Percentiles rank a stretch among this genome's conserved stretches.
Evolutionary conservation across 768 basidiomycete species (phyloP).

Genomic region (Hericium coralloides): DNA sequence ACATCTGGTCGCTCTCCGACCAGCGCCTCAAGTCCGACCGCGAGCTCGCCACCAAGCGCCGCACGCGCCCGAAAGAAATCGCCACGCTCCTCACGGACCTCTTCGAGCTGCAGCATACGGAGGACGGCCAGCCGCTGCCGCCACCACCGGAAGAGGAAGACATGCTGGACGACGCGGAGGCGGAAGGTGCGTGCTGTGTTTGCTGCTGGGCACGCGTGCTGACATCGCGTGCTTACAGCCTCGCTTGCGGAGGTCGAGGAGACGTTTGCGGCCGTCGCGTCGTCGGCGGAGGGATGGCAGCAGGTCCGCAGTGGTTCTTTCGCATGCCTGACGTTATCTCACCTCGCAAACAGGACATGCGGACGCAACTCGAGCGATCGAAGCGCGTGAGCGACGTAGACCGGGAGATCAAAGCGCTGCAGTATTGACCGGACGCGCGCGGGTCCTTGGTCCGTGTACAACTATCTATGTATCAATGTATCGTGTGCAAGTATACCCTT

Average conservation of each 20-base stretch:
- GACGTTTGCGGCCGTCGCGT: slow-evolving; percentile 25
- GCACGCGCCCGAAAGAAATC: slow-evolving; percentile 49
- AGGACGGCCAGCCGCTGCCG: slow-evolving; percentile 20
- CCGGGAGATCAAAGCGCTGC: not conserved
- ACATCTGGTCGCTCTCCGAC: slow-evolving; percentile 72
- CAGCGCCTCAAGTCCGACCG: slow-evolving; percentile 70
- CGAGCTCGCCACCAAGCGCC: slow-evolving; percentile 58
- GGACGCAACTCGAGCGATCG: not conserved
- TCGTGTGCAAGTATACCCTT: no score
- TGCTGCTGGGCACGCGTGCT: not conserved
- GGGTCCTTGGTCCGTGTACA: no score
- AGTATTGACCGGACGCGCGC: not conserved
- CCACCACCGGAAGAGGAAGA: slow-evolving; percentile 12
- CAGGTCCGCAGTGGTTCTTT: slow-evolving; percentile 36
- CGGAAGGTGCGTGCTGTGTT: slow-evolving; percentile 14
- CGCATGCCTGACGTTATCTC: not conserved
- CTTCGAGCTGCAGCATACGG: slow-evolving; percentile 25
- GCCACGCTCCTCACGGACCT: slow-evolving; percentile 32
- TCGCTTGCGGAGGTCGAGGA: slow-evolving; percentile 18
- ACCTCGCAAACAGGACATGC: not conserved
- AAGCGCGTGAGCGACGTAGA: not conserved
- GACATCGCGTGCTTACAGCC: slow-evolving; percentile 11
- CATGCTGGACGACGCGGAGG: slow-evolving; percentile 7
- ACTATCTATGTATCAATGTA: no score
- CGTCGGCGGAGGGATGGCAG: slow-evolving; percentile 38